These are phyloP conservation scores for Aureobasidium sp. DNA, from an alignment of 2,329 filamentous ascomycete genomes.

Conservation along the genomic window DNA sequence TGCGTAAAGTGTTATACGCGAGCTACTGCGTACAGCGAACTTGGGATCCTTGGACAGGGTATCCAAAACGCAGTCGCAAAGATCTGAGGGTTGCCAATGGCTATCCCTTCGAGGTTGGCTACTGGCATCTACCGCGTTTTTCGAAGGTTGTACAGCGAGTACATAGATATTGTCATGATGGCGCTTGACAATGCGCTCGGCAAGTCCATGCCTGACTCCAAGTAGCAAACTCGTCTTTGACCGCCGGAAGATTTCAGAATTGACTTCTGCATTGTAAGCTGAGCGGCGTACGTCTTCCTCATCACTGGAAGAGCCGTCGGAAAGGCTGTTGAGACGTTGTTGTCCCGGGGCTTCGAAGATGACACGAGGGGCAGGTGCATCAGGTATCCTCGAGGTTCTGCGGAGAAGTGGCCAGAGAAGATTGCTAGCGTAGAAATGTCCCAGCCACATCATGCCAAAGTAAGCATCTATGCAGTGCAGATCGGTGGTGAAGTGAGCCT, in stretches of 20 bases:
- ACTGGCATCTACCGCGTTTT: background rate
- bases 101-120: background rate
- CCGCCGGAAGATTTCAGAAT: constrained; percentile 3
- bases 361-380: constrained; percentile 29
- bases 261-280: background rate
- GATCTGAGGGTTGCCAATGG: background rate
- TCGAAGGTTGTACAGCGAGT: background rate
- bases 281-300: background rate
- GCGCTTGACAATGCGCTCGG: constrained; percentile 5
- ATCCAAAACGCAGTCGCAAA: constrained; percentile 1
- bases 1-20: background rate
- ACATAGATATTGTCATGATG: constrained; percentile 8
- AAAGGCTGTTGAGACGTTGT: constrained; percentile 20
- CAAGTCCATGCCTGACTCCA: background rate
- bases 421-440: constrained; percentile 36
- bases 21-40: background rate
- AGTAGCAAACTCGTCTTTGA: background rate
- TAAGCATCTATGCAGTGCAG: constrained; percentile 31
- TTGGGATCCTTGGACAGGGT: background rate
- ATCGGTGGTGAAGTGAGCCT: constrained; percentile 30
- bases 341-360: constrained; percentile 35
- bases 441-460: constrained; percentile 37
- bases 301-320: background rate
- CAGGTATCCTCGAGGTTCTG: constrained; percentile 31
- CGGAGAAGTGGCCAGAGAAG: constrained; percentile 35